phyloP scores from a whole-genome alignment of 1,284 basidiomycete genomes.

The Ganoderma sp. region DNA sequence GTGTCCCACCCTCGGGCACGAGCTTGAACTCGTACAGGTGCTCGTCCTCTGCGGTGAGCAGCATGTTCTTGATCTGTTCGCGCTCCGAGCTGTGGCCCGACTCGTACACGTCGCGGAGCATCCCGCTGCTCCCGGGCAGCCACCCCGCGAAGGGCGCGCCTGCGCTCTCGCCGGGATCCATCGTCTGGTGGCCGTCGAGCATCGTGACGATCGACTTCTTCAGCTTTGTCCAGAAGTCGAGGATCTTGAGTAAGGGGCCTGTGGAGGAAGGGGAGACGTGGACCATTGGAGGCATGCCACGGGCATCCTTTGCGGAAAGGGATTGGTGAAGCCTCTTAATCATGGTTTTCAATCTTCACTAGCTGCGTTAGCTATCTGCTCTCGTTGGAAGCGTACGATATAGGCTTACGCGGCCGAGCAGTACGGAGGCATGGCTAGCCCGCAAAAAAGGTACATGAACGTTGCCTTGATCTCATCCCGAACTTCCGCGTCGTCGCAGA shows the following conservation, averaged over 20 bases:
- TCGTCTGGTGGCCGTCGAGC: conserved; percentile 4
- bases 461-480: conserved; percentile 18
- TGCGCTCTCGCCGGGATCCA: not conserved
- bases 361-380: not conserved
- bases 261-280: conserved; percentile 1
- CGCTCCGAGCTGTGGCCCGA: conserved; percentile 8
- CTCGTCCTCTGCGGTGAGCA: conserved; percentile 7
- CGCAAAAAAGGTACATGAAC: conserved; percentile 20
- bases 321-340: not conserved
- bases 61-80: conserved; percentile 9
- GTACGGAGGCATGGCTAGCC: conserved; percentile 18
- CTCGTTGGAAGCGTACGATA: not conserved
- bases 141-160: not conserved
- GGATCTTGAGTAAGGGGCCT: not conserved
- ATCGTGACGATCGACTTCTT: conserved; percentile 15
- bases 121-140: not conserved
- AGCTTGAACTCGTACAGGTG: conserved; percentile 10
- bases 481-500: not conserved
- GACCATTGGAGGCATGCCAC: not conserved
- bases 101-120: conserved; percentile 7
- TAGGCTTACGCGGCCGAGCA: conserved; percentile 15
- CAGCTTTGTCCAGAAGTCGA: conserved; percentile 21
- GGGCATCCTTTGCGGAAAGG: not conserved
- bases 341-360: not conserved
- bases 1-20: conserved; percentile 6